Conservation (phyloP, 169 alveolate species). For the Cardiosporidium cionae region DNA sequence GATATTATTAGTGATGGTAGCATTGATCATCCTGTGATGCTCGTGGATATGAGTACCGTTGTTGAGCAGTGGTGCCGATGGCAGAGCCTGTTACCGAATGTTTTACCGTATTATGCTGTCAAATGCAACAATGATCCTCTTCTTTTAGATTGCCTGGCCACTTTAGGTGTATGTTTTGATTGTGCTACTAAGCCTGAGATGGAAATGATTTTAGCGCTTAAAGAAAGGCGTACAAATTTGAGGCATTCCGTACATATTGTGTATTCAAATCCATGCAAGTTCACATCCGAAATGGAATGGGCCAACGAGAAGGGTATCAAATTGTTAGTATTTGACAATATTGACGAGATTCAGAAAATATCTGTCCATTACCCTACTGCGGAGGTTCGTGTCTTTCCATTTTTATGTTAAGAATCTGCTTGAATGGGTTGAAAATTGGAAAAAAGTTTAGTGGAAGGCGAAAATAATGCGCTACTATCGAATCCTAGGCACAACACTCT, state of each 20-base stretch:
- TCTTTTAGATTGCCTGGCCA: constrained; percentile 8
- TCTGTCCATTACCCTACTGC: not conserved
- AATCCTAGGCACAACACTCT: too few species aligned
- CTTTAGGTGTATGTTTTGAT: constrained; percentile 20
- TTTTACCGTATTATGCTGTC: constrained; percentile 29
- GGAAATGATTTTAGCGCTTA: not conserved
- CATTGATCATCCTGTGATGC: not conserved
- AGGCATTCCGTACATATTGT: not conserved
- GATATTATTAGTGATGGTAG: not conserved
- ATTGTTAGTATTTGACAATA: not conserved
- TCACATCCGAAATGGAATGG: not conserved
- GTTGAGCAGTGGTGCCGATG: constrained; percentile 1
- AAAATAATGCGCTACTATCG: too few species aligned
- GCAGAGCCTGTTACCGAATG: constrained; percentile 23
- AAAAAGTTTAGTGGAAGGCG: too few species aligned
- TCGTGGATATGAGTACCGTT: not conserved
- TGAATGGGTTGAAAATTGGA: too few species aligned
- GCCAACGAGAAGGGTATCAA: constrained; percentile 6
- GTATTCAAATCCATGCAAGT: constrained; percentile 21
- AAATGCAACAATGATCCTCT: constrained; percentile 39
- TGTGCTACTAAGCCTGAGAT: constrained; percentile 34
- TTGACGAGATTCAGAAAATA: constrained; percentile 5
- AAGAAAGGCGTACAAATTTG: not conserved
- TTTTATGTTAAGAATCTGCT: not conserved
- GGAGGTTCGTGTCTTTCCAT: not conserved